Evolutionary conservation across 805 yeast genomes (phyloP).

Genomic region (Candida takata): DNA sequence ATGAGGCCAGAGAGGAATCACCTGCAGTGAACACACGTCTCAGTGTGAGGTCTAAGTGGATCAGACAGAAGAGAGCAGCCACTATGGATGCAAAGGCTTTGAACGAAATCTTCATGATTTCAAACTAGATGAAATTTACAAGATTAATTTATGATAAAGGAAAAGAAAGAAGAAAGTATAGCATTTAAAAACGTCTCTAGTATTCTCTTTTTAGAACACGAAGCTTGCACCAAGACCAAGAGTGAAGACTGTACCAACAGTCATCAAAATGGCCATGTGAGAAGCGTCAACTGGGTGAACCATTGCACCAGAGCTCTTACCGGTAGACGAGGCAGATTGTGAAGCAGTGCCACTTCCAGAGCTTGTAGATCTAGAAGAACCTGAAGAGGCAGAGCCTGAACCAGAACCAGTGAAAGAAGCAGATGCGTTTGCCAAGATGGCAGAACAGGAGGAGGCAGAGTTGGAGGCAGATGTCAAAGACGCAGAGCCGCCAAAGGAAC

Average conservation of each 20-base stretch:
- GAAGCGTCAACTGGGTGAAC: conserved; percentile 13
- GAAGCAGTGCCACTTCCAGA: conserved; percentile 16
- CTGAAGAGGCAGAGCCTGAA: conserved; percentile 21
- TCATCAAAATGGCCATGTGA: conserved; percentile 16
- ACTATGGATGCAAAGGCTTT: conserved; percentile 84
- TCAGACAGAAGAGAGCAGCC: conserved; percentile 85
- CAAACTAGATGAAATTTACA: conserved; percentile 26
- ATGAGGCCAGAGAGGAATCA: conserved; percentile 23
- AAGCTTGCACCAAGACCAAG: conserved; percentile 37
- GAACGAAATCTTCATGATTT: conserved; percentile 88
- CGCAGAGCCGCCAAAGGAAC: conserved; percentile 70
- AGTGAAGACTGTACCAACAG: conserved; percentile 29
- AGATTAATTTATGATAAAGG: conserved; percentile 2
- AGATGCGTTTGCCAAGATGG: conserved; percentile 32
- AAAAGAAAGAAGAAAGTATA: not conserved
- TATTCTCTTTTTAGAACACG: conserved; percentile 9
- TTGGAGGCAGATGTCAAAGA: conserved; percentile 26
- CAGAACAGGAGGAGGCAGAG: conserved; percentile 26
- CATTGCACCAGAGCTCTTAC: conserved; percentile 13
- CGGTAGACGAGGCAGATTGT: conserved; percentile 21
- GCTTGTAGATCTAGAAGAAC: conserved; percentile 19
- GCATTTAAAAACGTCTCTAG: not conserved
- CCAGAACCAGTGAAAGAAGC: conserved; percentile 28
- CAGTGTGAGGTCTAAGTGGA: conserved; percentile 81
- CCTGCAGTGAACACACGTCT: conserved; percentile 45